Percentiles rank a stretch among this genome's conserved stretches.
Conservation (phyloP, 768 basidiomycete species). For the Auriscalpium microsporum region DNA sequence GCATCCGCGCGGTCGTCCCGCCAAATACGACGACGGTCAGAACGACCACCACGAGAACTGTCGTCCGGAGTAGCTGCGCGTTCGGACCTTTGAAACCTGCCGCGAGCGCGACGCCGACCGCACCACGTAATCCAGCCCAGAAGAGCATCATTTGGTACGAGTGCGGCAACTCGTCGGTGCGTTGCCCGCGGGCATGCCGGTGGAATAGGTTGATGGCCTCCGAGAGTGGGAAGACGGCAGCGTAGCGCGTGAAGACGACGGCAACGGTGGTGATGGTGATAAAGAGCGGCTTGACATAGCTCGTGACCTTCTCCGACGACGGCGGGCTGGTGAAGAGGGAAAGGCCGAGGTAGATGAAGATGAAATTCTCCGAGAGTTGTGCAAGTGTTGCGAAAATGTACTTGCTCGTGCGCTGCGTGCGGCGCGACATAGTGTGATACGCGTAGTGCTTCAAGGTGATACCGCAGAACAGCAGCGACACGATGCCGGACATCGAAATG, state of each 20-base stretch:
- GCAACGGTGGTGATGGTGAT: conserved; percentile 86
- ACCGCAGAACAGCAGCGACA: conserved; percentile 95
- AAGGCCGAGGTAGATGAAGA: conserved; percentile 97
- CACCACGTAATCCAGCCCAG: conserved; percentile 95
- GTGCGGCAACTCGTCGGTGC: conserved; percentile 87
- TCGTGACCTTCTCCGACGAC: conserved; percentile 64
- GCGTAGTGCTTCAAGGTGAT: conserved; percentile 99
- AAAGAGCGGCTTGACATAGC: conserved; percentile 92
- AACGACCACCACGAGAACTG: conserved; percentile 92
- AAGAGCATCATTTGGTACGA: conserved; percentile 99
- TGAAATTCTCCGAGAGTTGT: conserved; percentile 95
- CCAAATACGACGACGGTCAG: conserved; percentile 92
- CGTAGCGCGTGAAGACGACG: conserved; percentile 91
- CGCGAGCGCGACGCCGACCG: conserved; percentile 95
- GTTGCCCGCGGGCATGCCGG: conserved; percentile 73
- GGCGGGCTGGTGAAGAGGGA: conserved; percentile 90
- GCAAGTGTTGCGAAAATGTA: conserved; percentile 94
- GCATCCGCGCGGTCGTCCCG: conserved; percentile 94
- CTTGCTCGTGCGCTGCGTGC: conserved; percentile 89
- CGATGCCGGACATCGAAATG: conserved; percentile 89
- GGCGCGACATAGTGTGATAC: conserved; percentile 97
- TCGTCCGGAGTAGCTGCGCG: conserved; percentile 83
- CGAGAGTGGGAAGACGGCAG: conserved; percentile 91
- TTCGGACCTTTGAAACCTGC: conserved; percentile 94
- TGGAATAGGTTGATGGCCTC: conserved; percentile 93